Conservation (phyloP, 1,139 yeast genomes). For the Pichia sp. region DNA sequence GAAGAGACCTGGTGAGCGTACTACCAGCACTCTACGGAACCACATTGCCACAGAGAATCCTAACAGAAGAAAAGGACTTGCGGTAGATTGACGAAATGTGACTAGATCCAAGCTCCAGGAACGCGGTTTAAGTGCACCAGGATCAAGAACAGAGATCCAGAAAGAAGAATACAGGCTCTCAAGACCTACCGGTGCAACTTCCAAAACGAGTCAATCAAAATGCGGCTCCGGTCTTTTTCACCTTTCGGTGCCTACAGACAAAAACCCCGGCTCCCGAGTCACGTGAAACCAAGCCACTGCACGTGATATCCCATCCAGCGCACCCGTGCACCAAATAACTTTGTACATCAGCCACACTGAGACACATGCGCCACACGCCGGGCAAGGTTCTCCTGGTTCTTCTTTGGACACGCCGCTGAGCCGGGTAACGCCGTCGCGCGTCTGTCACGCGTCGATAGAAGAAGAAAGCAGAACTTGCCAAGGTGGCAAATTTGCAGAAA, state of each 20-base stretch:
- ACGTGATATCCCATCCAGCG: neutral
- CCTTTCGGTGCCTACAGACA: neutral
- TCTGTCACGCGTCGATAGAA: neutral
- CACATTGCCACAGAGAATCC: slow-evolving; percentile 1
- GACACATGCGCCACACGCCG: neutral
- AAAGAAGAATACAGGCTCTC: too few relatives aligned
- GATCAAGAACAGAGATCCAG: too few relatives aligned
- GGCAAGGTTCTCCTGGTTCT: neutral
- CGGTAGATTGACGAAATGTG: too few relatives aligned
- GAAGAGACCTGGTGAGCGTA: neutral
- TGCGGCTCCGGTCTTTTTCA: neutral
- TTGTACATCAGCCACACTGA: too few relatives aligned
- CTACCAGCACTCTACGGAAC: slow-evolving; percentile 5
- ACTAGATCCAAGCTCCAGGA: neutral
- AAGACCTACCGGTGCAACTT: neutral
- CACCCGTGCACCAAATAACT: neutral
- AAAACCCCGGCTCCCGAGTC: neutral
- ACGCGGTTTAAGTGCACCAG: too few relatives aligned
- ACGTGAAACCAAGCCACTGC: neutral
- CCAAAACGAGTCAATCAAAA: neutral
- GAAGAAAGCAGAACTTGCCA: neutral
- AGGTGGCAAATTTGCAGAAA: neutral
- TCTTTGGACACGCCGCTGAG: too few relatives aligned
- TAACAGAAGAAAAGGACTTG: too few relatives aligned
- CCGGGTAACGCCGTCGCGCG: neutral